A percentile compares a stretch with the other conserved stretches of the same genome.
Evolutionary conservation across 805 yeast genomes (phyloP).

Genomic region (Sugiyamaella chiloensis): DNA sequence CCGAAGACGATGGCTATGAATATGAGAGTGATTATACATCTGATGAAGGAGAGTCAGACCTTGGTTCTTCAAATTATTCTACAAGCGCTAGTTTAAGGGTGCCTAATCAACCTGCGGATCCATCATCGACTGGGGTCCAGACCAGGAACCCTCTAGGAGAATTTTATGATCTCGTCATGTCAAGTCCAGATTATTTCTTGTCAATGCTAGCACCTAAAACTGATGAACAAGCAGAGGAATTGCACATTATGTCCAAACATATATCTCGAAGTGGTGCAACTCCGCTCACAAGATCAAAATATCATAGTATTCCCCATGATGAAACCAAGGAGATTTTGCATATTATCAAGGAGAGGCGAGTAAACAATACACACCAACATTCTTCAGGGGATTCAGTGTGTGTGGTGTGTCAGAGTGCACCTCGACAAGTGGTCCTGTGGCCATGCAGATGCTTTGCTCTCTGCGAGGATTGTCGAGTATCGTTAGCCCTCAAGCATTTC

Average conservation of each 20-base stretch:
- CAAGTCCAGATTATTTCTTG: conserved; percentile 28
- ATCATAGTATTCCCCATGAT: conserved; percentile 5
- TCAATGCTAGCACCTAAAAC: conserved; percentile 28
- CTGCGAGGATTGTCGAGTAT: conserved; percentile 78
- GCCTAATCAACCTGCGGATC: not conserved
- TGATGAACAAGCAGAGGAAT: conserved; percentile 28
- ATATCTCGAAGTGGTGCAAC: conserved; percentile 17
- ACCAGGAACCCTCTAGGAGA: conserved; percentile 12
- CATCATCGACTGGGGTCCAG: not conserved
- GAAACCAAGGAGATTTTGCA: conserved; percentile 13
- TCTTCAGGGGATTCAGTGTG: conserved; percentile 50
- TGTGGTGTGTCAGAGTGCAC: conserved; percentile 75
- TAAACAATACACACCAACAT: too few species aligned
- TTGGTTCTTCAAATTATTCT: conserved; percentile 1
- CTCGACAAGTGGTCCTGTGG: conserved; percentile 81
- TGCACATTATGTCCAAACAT: conserved; percentile 33
- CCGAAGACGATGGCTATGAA: conserved; percentile 16
- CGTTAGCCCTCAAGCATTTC: conserved; percentile 68
- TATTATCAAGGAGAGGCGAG: conserved; percentile 19
- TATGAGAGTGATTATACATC: conserved; percentile 22
- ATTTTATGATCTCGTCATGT: conserved; percentile 19
- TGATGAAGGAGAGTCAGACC: conserved; percentile 19
- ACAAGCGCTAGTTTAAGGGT: not conserved
- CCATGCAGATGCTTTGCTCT: conserved; percentile 89
- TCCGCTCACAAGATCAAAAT: conserved; percentile 14